phyloP scores from a whole-genome alignment of 164 flowering plant species.

The Berberis vulgaris region DNA sequence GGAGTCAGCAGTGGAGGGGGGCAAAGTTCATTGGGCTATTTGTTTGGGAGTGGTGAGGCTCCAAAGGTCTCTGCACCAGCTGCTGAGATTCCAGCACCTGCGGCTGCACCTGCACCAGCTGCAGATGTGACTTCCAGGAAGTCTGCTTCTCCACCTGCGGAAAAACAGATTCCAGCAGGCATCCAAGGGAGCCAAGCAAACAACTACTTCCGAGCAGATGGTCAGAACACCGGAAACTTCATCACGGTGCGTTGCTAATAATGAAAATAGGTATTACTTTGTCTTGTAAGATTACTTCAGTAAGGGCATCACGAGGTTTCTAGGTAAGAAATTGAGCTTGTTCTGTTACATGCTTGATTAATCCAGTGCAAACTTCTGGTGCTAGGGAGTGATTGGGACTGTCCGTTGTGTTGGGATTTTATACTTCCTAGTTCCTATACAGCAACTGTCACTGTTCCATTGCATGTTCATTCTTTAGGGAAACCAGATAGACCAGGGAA shows the following conservation, averaged over 20 bases:
- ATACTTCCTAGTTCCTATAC: too few species aligned
- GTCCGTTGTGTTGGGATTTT: too few species aligned
- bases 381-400: too few species aligned
- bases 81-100: conserved; percentile 14
- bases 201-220: conserved; percentile 40
- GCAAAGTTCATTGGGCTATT: conserved; percentile 47
- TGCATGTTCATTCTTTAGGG: too few species aligned
- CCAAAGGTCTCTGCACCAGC: conserved; percentile 20
- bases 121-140: conserved; percentile 19
- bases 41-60: conserved; percentile 43
- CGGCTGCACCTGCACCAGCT: neutral
- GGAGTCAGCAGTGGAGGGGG: conserved; percentile 58
- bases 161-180: conserved; percentile 40
- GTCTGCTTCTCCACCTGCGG: conserved; percentile 18
- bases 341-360: too few species aligned
- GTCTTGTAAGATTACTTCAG: neutral
- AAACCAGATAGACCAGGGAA: too few species aligned
- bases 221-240: conserved; percentile 46
- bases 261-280: neutral
- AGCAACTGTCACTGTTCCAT: too few species aligned
- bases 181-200: conserved; percentile 26
- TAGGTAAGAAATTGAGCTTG: too few species aligned
- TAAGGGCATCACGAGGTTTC: too few species aligned
- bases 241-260: conserved; percentile 26
- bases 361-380: too few species aligned